Evolutionary conservation across 768 basidiomycete species (phyloP), one percentile per base, ranked within the genome.

Genomic region (Xerocomus brunneocitrinus): DNA sequence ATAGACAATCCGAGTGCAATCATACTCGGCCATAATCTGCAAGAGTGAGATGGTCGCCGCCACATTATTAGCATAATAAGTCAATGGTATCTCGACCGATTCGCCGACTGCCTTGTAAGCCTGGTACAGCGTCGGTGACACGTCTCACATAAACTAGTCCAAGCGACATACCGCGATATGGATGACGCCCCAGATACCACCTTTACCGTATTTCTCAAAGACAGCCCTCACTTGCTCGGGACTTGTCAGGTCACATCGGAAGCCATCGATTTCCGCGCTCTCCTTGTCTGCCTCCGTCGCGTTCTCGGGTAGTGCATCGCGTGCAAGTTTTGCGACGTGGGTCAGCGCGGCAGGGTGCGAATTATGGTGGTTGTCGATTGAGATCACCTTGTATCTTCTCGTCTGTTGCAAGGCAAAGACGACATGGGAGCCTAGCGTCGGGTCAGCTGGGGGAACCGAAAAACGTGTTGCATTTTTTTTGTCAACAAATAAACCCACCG

Each of bases 81-180:
- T 81, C 65, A 98, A 70, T 4, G 97, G 97, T 48, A 91, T 86
- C 73, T 97, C 90, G 16, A 87, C 87, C 14, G 92, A 95, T 71
- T 99, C 97, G 40, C 97, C 97, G 45, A 99, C 97, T 19, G 95
- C 93, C 76, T 99, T 99, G 77, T 90, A 86, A 4, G 97, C 97
- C 91, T 94, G 63, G 32, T 57, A 53, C 54, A 34, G 25, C 9
- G 40, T 49, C 34, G 45, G 24, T 27, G 24, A 30, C 14, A 40
- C 28, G 40, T 16, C 19, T 24, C 35, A 40, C 50, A 14, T 44
- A n/a, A 22, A 47, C 24, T 38, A 34, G 6, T 39, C 16, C 24
- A 22, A 50, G 39, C 53, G 5, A 80, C 88, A 66, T 62, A 93
- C 91, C 22, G 95, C 97, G 52, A 99, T 82, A 70, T 98, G 97